Percentiles rank a stretch among this genome's conserved stretches.
These are phyloP conservation scores for Xylona heveae DNA, from an alignment of 495 filamentous ascomycete genomes.

Conservation along the genomic window DNA sequence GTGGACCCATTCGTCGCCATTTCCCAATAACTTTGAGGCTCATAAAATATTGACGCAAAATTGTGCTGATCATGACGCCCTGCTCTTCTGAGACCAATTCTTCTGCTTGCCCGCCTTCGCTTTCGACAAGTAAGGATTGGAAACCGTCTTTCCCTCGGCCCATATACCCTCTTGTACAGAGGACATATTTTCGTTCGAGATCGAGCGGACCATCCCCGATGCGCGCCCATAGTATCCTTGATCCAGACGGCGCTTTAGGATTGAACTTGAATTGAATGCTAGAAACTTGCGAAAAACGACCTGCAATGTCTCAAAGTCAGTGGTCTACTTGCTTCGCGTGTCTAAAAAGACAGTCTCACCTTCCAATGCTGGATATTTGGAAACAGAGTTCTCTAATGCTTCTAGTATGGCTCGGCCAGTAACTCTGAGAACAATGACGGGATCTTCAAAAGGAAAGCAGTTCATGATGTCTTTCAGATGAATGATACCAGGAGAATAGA, in stretches of 20 bases:
- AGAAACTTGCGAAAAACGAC: conserved; percentile 58
- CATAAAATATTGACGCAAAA: conserved; percentile 79
- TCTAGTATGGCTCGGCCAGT: conserved; percentile 43
- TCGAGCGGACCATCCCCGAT: conserved; percentile 39
- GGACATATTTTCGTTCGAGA: conserved; percentile 32
- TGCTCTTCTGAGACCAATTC: conserved; percentile 69
- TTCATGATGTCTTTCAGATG: conserved; percentile 52
- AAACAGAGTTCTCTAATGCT: conserved; percentile 67
- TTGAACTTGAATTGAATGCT: conserved; percentile 57
- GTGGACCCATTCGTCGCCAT: conserved; percentile 45
- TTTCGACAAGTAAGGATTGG: conserved; percentile 40
- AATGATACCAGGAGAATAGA: conserved; percentile 63
- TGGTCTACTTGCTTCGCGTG: too few species aligned
- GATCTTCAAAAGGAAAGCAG: conserved; percentile 86
- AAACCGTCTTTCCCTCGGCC: conserved; percentile 73
- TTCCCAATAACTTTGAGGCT: conserved; percentile 53
- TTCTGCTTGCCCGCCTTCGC: conserved; percentile 50
- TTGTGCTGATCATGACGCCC: conserved; percentile 61
- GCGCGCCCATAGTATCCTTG: conserved; percentile 37
- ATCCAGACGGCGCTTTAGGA: conserved; percentile 30
- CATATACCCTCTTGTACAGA: conserved; percentile 75
- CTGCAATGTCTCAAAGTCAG: conserved; percentile 6
- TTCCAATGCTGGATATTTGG: conserved; percentile 61
- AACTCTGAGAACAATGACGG: conserved; percentile 54
- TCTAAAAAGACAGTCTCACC: conserved; percentile 21